Percentiles rank a stretch among this genome's conserved stretches.
These are phyloP conservation scores for Eleusine coracana DNA, from an alignment of 176 grass and related monocot genomes.

Conservation along the genomic window DNA sequence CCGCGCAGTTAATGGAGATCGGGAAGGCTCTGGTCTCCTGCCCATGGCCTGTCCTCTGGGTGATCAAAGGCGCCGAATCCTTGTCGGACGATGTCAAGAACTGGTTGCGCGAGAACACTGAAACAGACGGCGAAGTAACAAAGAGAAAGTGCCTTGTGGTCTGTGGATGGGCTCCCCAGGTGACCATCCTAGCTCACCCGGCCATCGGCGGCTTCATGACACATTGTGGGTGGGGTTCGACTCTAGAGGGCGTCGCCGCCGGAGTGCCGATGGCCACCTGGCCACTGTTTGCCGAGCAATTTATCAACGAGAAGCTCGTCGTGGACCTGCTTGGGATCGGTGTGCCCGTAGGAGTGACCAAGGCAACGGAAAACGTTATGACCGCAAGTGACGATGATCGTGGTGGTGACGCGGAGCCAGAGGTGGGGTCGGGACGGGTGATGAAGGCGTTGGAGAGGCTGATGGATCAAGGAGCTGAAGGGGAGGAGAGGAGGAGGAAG, in stretches of 20 bases:
- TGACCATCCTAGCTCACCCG: slow-evolving; percentile 58
- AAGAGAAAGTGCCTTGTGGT: slow-evolving; percentile 47
- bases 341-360: slow-evolving; percentile 55
- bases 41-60: slow-evolving; percentile 56
- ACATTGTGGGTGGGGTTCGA: slow-evolving; percentile 88
- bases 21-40: slow-evolving; percentile 55
- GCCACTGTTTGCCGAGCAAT: slow-evolving; percentile 68
- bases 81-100: slow-evolving; percentile 32
- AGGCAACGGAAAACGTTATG: slow-evolving; percentile 23
- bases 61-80: slow-evolving; percentile 42
- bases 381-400: not conserved
- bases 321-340: slow-evolving; percentile 63
- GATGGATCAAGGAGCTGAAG: slow-evolving; percentile 45
- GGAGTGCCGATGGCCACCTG: slow-evolving; percentile 63
- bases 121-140: not conserved
- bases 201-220: slow-evolving; percentile 70
- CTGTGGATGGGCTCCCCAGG: slow-evolving; percentile 71
- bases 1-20: slow-evolving; percentile 52
- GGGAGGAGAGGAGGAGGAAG: slow-evolving; percentile 36
- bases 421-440: slow-evolving; percentile 36
- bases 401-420: not conserved
- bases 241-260: not conserved
- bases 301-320: slow-evolving; percentile 70
- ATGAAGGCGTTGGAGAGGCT: slow-evolving; percentile 40
- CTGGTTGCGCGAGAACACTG: slow-evolving; percentile 49